Conservation (phyloP, 495 filamentous ascomycete genomes). For the Hypoxylon crocopeplum region DNA sequence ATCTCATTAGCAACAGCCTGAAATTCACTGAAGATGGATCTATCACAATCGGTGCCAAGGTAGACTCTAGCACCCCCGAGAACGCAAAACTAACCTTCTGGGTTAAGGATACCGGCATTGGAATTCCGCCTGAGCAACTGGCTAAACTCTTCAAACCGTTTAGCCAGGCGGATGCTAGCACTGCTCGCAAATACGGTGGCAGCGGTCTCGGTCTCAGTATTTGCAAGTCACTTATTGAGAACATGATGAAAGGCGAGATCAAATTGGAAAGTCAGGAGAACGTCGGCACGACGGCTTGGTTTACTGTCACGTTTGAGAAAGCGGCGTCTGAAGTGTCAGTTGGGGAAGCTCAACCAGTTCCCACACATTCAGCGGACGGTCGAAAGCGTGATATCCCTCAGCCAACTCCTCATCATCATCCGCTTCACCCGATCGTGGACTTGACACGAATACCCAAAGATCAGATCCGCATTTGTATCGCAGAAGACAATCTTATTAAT, state of each 20-base stretch:
- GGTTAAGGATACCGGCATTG: slow-evolving; percentile 90
- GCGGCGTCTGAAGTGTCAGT: slow-evolving; percentile 60
- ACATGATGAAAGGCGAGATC: slow-evolving; percentile 85
- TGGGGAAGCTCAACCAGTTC: slow-evolving; percentile 53
- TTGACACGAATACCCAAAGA: slow-evolving; percentile 72
- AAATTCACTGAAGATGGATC: slow-evolving; percentile 91
- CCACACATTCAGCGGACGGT: slow-evolving; percentile 37
- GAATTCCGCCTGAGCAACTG: slow-evolving; percentile 80
- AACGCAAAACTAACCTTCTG: slow-evolving; percentile 78
- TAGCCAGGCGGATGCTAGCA: slow-evolving; percentile 87
- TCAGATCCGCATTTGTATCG: slow-evolving; percentile 83
- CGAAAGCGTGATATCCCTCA: slow-evolving; percentile 48
- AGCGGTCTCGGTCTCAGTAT: slow-evolving; percentile 91
- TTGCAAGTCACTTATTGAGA: slow-evolving; percentile 93
- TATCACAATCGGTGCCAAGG: slow-evolving; percentile 76
- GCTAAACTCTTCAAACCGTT: slow-evolving; percentile 89
- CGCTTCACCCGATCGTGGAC: slow-evolving; percentile 63
- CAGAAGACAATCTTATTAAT: slow-evolving; percentile 92
- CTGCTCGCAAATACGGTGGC: slow-evolving; percentile 86
- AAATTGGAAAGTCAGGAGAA: slow-evolving; percentile 78
- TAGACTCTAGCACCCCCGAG: slow-evolving; percentile 72
- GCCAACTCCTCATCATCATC: slow-evolving; percentile 47
- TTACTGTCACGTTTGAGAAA: slow-evolving; percentile 83
- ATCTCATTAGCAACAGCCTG: slow-evolving; percentile 89
- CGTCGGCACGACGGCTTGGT: slow-evolving; percentile 83